These are phyloP conservation scores for Trametes cinnabarina DNA, from an alignment of 768 basidiomycete species.

Conservation along the genomic window DNA sequence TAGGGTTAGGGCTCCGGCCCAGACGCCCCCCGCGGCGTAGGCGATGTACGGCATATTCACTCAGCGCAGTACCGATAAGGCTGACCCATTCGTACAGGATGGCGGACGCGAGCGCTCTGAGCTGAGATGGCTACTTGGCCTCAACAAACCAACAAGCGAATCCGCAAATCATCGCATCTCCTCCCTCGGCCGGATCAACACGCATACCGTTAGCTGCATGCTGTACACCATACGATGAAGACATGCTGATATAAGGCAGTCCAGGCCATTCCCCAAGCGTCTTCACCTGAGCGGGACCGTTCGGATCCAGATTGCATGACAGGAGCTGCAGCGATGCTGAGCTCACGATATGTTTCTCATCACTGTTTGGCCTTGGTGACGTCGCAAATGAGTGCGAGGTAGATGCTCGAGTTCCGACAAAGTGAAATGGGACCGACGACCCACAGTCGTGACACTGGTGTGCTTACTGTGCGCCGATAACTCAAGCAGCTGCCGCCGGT, in stretches of 20 bases:
- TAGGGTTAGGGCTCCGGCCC: slow-evolving; percentile 12
- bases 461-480: neutral
- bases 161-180: neutral
- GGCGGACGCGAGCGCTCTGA: slow-evolving; percentile 2
- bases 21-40: neutral
- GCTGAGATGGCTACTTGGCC: neutral
- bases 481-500: neutral
- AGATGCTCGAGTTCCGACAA: neutral
- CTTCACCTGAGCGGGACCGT: neutral
- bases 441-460: neutral
- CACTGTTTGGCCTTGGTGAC: neutral
- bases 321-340: neutral
- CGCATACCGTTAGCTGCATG: neutral
- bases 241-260: neutral
- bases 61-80: slow-evolving; percentile 12
- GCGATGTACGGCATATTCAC: slow-evolving; percentile 8
- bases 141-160: neutral
- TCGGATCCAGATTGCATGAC: neutral
- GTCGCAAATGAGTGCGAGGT: neutral
- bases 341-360: neutral
- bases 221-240: neutral
- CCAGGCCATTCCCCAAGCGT: neutral
- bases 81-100: neutral
- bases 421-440: neutral
- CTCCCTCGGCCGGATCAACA: neutral